Conservation (phyloP, 2,329 filamentous ascomycete species). For the Dactylellina drechsleri region DNA sequence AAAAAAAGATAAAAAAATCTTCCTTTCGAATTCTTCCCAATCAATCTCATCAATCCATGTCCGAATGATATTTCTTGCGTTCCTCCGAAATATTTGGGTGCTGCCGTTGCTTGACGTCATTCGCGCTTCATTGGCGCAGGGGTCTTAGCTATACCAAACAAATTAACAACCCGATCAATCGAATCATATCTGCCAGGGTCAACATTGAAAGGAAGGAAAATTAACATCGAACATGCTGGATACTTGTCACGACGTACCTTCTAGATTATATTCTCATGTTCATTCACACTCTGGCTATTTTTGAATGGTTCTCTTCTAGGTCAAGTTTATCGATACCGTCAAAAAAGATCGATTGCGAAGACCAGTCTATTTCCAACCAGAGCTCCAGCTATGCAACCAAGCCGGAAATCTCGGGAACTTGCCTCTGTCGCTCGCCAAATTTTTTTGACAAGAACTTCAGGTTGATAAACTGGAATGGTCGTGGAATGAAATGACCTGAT, state of each 20-base stretch:
- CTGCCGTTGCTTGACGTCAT: constrained; percentile 21
- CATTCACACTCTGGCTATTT: background rate
- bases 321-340: too few species aligned
- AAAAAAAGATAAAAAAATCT: background rate
- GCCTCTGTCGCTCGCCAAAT: constrained; percentile 23
- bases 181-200: background rate
- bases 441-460: background rate
- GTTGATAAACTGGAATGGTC: too few species aligned
- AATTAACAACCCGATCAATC: background rate
- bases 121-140: constrained; percentile 7
- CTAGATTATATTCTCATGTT: background rate
- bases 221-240: background rate
- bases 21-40: too few species aligned
- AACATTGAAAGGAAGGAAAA: background rate
- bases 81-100: background rate
- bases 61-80: background rate
- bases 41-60: background rate
- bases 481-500: background rate
- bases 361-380: background rate
- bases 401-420: constrained; percentile 48
- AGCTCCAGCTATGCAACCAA: background rate
- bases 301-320: background rate
- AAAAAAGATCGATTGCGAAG: constrained; percentile 10
- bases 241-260: background rate
- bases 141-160: background rate